phyloP scores from a whole-genome alignment of 345 rosid species.

The Gossypium anomalum region DNA sequence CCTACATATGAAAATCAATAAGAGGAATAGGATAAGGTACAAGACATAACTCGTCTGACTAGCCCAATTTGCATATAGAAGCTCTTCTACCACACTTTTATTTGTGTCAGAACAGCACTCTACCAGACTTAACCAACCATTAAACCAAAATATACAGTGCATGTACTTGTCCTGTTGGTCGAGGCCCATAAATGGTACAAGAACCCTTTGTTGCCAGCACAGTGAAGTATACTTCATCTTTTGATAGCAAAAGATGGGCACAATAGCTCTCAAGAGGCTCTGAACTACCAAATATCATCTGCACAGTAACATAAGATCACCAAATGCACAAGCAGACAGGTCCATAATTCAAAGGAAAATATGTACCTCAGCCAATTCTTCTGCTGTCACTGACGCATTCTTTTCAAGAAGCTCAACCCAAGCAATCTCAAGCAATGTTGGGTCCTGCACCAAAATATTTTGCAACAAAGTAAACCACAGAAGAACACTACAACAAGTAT shows the following conservation, averaged over 20 bases:
- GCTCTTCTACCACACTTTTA: not conserved
- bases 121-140: slow-evolving; percentile 4
- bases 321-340: slow-evolving; percentile 21
- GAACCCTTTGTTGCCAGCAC: slow-evolving; percentile 68
- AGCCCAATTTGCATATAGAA: not conserved
- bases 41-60: not conserved
- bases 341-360: slow-evolving; percentile 4
- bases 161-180: slow-evolving; percentile 64
- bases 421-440: slow-evolving; percentile 82
- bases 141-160: slow-evolving; percentile 4
- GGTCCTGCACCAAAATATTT: slow-evolving; percentile 50
- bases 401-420: slow-evolving; percentile 93
- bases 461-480: slow-evolving; percentile 8
- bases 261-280: slow-evolving; percentile 91
- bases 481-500: not conserved
- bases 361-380: slow-evolving; percentile 88
- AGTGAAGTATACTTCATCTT: slow-evolving; percentile 76
- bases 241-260: slow-evolving; percentile 84
- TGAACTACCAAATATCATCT: slow-evolving; percentile 77
- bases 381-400: slow-evolving; percentile 72
- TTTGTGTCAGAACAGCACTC: not conserved
- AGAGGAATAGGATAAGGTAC: not conserved
- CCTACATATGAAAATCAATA: slow-evolving; percentile 37
- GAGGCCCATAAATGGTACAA: slow-evolving; percentile 63
- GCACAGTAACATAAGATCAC: slow-evolving; percentile 35